Base-by-base conservation (phyloP, 306 rosid genomes). In the Mimosa bimucronata region DNA sequence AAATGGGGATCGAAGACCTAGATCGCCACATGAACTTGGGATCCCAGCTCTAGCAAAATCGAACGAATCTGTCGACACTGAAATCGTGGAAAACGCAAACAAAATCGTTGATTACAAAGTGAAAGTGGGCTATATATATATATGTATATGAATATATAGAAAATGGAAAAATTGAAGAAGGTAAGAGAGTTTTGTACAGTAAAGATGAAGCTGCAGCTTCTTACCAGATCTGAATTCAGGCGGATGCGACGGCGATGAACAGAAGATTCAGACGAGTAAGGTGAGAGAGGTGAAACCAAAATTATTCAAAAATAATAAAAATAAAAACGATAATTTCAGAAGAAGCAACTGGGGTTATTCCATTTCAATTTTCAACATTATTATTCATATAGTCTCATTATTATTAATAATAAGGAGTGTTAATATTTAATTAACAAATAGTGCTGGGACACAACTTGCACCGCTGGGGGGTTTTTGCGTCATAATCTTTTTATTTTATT, bases 1-100 rank as follows among this genome's bases (percentile, higher is more conserved):
- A 79, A 89, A 34, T 82, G 81, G 84, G 83, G 75, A 72, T 83
- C 75, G 88, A 81, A 80, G 83, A 91, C 77, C 91, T 86, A 94
- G 97, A 91, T 94, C 98, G 92, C 87, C 95, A 85, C 96, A 90
- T 90, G 98, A 82, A 67, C 80, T 85, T 77, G 41, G 87, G 79
- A 91, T 58, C 31, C 16, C 18, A 25, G 84, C 81, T 81, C 83
- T 77, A 89, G 91, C 90, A 67, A 82, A 91, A 89, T 75, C 84
- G 77, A 86, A 86, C 82, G 77, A 88, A 86, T 86, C 91, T 87
- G 82, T n/a, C n/a, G n/a, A 81, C 74, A 85, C 85, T 70, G 52
- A 86, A 87, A 82, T 79, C 84, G 74, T 82, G 77, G 61, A n/a
- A 73, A 91, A 78, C 84, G 80, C 73, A 86, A 86, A 77, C 79